These are phyloP conservation scores for Suillus decipiens DNA, from an alignment of 768 basidiomycete species.

Conservation along the genomic window DNA sequence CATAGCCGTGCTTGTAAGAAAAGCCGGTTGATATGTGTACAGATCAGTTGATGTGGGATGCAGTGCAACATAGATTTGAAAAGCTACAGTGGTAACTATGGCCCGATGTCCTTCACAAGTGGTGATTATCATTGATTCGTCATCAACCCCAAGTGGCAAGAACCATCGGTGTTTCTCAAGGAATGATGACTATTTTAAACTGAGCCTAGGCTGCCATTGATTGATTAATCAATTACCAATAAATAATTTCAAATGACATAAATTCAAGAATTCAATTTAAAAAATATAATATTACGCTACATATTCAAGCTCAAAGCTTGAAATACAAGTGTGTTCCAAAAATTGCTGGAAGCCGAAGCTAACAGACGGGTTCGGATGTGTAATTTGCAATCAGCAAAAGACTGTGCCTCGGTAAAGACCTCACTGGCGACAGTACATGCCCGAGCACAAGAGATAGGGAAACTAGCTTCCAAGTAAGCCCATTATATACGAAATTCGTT, in stretches of 20 bases:
- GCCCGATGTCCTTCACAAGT: no score
- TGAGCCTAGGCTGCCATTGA: not conserved
- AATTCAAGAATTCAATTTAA: not conserved
- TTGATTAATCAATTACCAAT: not conserved
- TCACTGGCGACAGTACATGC: constrained; percentile 95
- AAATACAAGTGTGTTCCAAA: constrained; percentile 59
- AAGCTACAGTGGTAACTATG: no score
- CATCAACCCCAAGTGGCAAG: no score
- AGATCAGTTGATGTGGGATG: not conserved
- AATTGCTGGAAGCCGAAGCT: constrained; percentile 90
- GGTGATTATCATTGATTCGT: no score
- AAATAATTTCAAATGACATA: no score
- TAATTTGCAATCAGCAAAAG: constrained; percentile 95
- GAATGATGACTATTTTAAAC: no score
- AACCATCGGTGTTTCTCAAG: no score
- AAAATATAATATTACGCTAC: not conserved
- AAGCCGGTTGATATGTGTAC: not conserved
- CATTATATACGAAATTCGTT: constrained; percentile 35
- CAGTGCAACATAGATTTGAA: no score
- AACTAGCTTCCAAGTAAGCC: constrained; percentile 17
- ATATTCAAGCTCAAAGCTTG: constrained; percentile 1
- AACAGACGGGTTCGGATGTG: constrained; percentile 93
- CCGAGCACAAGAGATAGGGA: constrained; percentile 89
- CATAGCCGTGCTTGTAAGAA: not conserved
- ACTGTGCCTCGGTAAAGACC: constrained; percentile 94